These are phyloP conservation scores for Fusarium liriodendri DNA, from an alignment of 2,329 filamentous ascomycete genomes.

Conservation along the genomic window DNA sequence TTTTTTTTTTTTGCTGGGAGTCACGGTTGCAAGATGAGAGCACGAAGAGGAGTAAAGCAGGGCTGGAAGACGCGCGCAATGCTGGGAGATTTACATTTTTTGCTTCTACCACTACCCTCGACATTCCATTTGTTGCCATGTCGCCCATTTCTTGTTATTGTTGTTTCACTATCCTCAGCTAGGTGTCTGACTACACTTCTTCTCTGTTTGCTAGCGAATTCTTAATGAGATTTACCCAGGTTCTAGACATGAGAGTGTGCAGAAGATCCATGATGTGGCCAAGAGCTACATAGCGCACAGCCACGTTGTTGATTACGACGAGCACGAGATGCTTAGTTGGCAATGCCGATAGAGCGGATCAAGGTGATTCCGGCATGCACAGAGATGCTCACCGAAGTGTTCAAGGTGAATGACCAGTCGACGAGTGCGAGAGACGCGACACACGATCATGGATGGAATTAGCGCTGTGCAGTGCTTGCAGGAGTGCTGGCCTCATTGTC, in stretches of 20 bases:
- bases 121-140: conserved; percentile 21
- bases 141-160: conserved; percentile 6
- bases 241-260: background rate
- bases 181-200: background rate
- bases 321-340: background rate
- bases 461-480: background rate
- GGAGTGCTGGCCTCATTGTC: background rate
- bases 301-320: conserved; percentile 14
- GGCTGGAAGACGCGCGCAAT: conserved; percentile 14
- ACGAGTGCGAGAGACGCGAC: background rate
- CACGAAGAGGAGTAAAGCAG: conserved; percentile 16
- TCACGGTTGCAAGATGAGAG: background rate
- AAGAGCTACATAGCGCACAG: conserved; percentile 21
- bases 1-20: background rate
- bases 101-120: background rate
- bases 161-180: background rate
- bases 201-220: conserved; percentile 12
- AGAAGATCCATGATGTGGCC: background rate
- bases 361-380: conserved; percentile 4
- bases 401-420: background rate
- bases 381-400: background rate
- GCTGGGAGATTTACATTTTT: conserved; percentile 9
- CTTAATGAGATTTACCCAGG: conserved; percentile 19
- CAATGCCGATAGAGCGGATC: conserved; percentile 1
- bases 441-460: background rate